Base-by-base conservation (phyloP, 2,329 filamentous ascomycete genomes). In the Ophiostoma tasmaniense region DNA sequence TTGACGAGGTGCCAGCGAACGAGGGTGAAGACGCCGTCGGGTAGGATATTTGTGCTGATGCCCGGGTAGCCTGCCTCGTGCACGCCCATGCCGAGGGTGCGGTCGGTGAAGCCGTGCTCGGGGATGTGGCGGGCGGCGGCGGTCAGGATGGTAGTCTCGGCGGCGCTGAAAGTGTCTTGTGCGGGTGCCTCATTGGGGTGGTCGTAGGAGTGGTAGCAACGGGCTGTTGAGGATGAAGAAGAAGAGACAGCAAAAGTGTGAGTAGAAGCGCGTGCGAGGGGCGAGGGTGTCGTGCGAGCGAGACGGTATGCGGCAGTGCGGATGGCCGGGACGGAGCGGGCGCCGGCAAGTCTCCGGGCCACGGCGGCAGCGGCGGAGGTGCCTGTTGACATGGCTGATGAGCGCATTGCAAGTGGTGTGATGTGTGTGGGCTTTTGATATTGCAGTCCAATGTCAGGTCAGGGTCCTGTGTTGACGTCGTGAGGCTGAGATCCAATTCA, bases 61-160 rank as follows among this genome's bases (percentile, higher is more conserved):
- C 95, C 91, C 67, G 92, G 87, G 77, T 94, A 97, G 62, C 93
- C 93, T 22, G 89, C 88, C 75, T 97, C 92, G 75, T 88, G 88
- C 71, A 92, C 92, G 71, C 94, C 95, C 28, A 90, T 85, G 61
- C 86, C 85, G 11, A 99, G 84, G 0, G 93, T 83, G 25, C 86
- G 83, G 66, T 83, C 80, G 0, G 92, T 91, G 83, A 98, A 99
- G 76, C 95, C 95, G 77, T 92, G 85, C 66, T 84, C 78, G 22
- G 93, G 92, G 11, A 98, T 88, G 77, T 96, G 90, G 37, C 80
- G 77, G 74, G 95, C 87, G 22, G 93, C 90, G n/a, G 92, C 87
- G 64, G 89, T 84, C 72, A 99, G 90, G 76, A 98, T 96, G 69
- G 86, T 81, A 61, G 84, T 81, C 81, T 97, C 92, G 77, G 85